Base-by-base conservation (phyloP, 768 basidiomycete genomes). In the Xerocomus potaroensis region DNA sequence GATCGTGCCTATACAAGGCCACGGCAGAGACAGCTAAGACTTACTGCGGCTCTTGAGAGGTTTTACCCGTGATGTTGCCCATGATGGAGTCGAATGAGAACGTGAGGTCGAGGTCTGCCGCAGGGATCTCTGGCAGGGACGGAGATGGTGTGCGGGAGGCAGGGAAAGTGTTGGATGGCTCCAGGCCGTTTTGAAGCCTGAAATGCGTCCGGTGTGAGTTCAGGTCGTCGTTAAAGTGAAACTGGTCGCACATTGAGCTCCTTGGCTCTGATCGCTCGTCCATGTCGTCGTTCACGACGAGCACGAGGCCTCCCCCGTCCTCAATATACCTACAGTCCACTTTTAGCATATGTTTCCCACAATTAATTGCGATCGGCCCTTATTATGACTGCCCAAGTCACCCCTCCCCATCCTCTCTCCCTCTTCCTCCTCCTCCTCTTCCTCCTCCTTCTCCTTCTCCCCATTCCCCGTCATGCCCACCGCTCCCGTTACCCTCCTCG, bases 81-180 rank as follows among this genome's bases (percentile, higher is more conserved):
- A 79, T 58, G 55, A 81, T 74, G 33, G 67, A 65, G 41, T 66
- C 59, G 19, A 74, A 59, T 26, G 73, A 69, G 49, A 70, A 51
- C 41, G 79, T 74, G 34, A 73, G 62, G 48, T 71, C 70, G 50
- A 79, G 64, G 46, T 73, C 71, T 39, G 71, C 46, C 16, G 64
- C 58, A 41, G 80, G 80, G 51, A 84, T 80, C 51, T 79, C 75
- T 50, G 81, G 80, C 43, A 72, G 63, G 19, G 62, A 45, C 44
- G 68, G 69, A 47, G 66, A 68, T 47, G 68, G 57, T 0, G 65
- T 53, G 48, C 59, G 65, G 49, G 54, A 50, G 27, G 56, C 36
- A 45, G 42, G 46, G 35, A 24, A 41, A 23, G 47, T 43, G 48
- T 45, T 33, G 5, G 57, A 53, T 23, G 57, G 54, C 43, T 51